Evolutionary conservation across 2,329 filamentous ascomycete genomes (phyloP), one percentile per base, ranked within the genome.

Genomic region (Ceratocystis destructans): DNA sequence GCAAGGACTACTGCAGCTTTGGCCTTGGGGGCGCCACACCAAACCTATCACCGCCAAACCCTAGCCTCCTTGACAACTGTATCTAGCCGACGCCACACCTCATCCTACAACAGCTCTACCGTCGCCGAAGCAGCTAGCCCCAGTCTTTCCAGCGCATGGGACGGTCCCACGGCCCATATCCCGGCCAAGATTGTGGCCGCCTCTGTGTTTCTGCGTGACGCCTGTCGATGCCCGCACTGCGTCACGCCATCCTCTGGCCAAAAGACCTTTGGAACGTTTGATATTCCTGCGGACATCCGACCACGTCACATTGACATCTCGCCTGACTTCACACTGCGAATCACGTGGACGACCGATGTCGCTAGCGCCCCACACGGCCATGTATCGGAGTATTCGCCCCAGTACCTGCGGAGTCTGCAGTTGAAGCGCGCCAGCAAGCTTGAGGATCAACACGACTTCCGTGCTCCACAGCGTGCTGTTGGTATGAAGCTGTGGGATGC

Each of bases 291-390:
- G 1, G 61, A 71, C 10, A 75, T 79, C 33, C 62, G 69, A 12
- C 72, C 79, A 22, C 68, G 70, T 3, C 37, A 69, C 1, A 75
- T 76, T 37, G 69, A 71, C 1, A 64, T 74, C 1, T 70, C 70
- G 17, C 70, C 75, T 0, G 75, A 79, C 20, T 78, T 78, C 7
- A 75, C 76, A 1, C 74, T 90, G 12, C 75, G 79, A 22, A 74
- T 93, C 6, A 72, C 76, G n/a, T 94, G 89, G 85, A 71, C 74
- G 5, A 72, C 76, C 62, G 80, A 83, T 67, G 76, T 79, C 64
- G 69, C 68, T 2, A 33, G 44, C 37, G 33, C 33, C 25, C 67
- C 68, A 15, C 72, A 71, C 33, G 73, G 72, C 55, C 75, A 77
- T 69, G 66, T 71, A 28, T 77, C 76, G 0, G 69, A 74, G n/a